A percentile compares a stretch with the other conserved stretches of the same genome.
These are phyloP conservation scores for Alternaria novae-zelandiae DNA, from an alignment of 2,329 filamentous ascomycete species.

Conservation along the genomic window DNA sequence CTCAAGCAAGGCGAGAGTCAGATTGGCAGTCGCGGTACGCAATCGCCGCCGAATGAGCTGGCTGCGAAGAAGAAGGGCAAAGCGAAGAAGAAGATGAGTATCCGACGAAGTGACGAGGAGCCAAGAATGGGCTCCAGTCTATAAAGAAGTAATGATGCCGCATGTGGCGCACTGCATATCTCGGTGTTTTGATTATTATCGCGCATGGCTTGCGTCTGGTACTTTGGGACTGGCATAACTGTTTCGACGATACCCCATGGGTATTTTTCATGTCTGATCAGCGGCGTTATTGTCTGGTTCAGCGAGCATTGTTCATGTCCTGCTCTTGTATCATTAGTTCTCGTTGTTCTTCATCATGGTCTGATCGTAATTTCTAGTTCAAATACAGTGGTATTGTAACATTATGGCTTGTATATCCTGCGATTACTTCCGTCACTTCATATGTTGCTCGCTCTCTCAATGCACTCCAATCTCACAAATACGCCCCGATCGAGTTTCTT, in stretches of 20 bases:
- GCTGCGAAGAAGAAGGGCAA: constrained; percentile 37
- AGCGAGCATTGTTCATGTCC: background rate
- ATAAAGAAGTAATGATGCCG: constrained; percentile 5
- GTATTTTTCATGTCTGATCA: constrained; percentile 1
- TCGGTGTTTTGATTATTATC: constrained; percentile 8
- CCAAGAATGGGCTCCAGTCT: constrained; percentile 39
- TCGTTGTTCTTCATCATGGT: background rate
- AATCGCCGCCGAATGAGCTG: constrained; percentile 35
- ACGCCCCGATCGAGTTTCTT: background rate
- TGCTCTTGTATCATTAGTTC: background rate
- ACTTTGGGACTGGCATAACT: constrained; percentile 5
- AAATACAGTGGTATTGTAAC: background rate
- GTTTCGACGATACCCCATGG: constrained; percentile 9
- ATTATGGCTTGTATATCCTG: background rate
- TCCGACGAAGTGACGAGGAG: constrained; percentile 24
- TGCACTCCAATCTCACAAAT: background rate
- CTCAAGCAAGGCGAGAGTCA: constrained; percentile 54
- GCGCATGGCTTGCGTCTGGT: constrained; percentile 7
- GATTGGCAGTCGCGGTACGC: constrained; percentile 32
- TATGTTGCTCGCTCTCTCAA: background rate
- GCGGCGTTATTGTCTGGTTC: background rate
- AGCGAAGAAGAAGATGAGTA: constrained; percentile 36
- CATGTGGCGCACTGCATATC: constrained; percentile 6
- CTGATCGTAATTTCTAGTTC: background rate
- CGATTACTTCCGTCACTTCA: background rate